Evolutionary conservation across 192 early-diverging fungal species (phyloP), one percentile per base, ranked within the genome.

Genomic region (Rhizoclosmatium sp.): DNA sequence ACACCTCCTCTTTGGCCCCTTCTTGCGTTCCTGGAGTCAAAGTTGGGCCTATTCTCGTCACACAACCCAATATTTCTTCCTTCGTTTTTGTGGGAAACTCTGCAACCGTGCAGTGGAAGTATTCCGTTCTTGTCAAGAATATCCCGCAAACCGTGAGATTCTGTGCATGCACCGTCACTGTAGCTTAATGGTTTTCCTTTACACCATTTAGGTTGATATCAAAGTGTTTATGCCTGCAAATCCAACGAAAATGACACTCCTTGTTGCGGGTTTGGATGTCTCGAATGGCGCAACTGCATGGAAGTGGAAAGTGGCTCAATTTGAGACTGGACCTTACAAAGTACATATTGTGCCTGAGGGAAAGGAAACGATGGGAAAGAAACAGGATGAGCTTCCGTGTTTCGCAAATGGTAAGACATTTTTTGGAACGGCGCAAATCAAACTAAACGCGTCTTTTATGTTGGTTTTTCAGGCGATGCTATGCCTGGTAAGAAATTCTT

Each of bases 271-370:
- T 12, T 42, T 75, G 73, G 60, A 75, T 39, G 73, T 75, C 10
- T 65, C 73, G 23, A 75, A 59, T 21, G 73, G 73, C 39, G 73
- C 58, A 23, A 65, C 46, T 16, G 73, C 56, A 40, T 75, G 73
- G 73, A 21, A 21, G 10, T 75, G 73, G 73, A 41, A 75, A 46
- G 73, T 75, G 5, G 61, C 21, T 45, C 46, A 47, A n/a, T 23
- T 64, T 47, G 7, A 9, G 12, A 45, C 60, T 47, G 73, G 73
- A 65, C 16, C 61, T 7, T 75, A 64, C 60, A 58, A 61, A 21
- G 14, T 65, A 2, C 73, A 61, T 47, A 64, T 75, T 45, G 61
- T 75, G 1, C 73, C 73, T 16, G 73, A 75, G 5, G 73, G 73
- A 40, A 75, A 75, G 60, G 73, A 75, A 44, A 75, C 73, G n/a